Evolutionary conservation across 2,329 filamentous ascomycete genomes (phyloP).

Genomic region (Neurospora sp.): DNA sequence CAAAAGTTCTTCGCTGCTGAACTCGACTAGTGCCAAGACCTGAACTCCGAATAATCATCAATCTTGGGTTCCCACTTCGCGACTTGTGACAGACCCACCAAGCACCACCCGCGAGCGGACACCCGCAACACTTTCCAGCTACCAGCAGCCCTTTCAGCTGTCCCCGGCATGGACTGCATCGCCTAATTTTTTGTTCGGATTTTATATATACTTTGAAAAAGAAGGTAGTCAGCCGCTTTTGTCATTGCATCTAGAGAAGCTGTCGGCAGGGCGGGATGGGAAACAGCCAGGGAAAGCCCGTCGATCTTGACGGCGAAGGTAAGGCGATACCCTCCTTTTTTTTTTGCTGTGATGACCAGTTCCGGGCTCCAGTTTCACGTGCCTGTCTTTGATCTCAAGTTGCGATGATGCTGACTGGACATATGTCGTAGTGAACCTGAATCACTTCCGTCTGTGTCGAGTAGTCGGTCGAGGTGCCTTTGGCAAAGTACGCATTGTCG

Average conservation of each 20-base stretch:
- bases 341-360: background rate
- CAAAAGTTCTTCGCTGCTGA: background rate
- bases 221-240: background rate
- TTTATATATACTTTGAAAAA: background rate
- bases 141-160: slow-evolving; percentile 2
- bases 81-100: slow-evolving; percentile 5
- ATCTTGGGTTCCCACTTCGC: slow-evolving; percentile 8
- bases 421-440: slow-evolving; percentile 66
- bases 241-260: background rate
- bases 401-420: background rate
- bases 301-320: slow-evolving; percentile 91
- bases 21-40: slow-evolving; percentile 3
- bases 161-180: background rate
- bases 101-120: background rate
- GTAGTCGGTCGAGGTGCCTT: slow-evolving; percentile 97
- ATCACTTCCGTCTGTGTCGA: slow-evolving; percentile 79
- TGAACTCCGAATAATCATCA: slow-evolving; percentile 13
- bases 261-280: slow-evolving; percentile 51
- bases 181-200: background rate
- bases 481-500: slow-evolving; percentile 96
- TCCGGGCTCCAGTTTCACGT: background rate
- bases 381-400: background rate
- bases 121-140: background rate
- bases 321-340: slow-evolving; percentile 25
- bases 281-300: slow-evolving; percentile 88